A percentile compares a stretch with the other conserved stretches of the same genome.
These are phyloP conservation scores for Paraphoma sp. DNA, from an alignment of 2,329 filamentous ascomycete species.

Conservation along the genomic window DNA sequence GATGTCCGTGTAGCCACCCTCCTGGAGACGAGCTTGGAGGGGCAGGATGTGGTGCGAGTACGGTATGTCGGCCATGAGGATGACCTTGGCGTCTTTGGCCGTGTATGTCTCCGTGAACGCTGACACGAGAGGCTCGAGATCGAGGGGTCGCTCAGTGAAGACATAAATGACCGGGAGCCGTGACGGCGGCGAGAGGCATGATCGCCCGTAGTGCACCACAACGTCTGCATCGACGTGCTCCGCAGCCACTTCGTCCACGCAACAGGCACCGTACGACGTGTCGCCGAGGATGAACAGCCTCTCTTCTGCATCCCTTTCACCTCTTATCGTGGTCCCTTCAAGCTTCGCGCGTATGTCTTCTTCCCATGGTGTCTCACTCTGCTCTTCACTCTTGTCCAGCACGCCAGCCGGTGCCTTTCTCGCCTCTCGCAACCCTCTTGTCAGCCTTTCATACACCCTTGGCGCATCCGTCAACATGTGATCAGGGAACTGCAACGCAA, in stretches of 20 bases:
- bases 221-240: slow-evolving; percentile 91
- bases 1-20: slow-evolving; percentile 72
- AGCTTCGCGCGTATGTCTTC: slow-evolving; percentile 25
- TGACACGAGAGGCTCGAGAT: slow-evolving; percentile 63
- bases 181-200: slow-evolving; percentile 89
- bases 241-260: slow-evolving; percentile 94
- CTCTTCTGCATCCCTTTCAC: slow-evolving; percentile 33
- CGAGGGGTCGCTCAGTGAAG: slow-evolving; percentile 77
- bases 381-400: slow-evolving; percentile 1
- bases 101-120: slow-evolving; percentile 75
- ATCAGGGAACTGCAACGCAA: slow-evolving; percentile 96
- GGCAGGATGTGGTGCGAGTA: slow-evolving; percentile 76
- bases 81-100: slow-evolving; percentile 67
- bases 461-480: slow-evolving; percentile 88
- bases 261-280: slow-evolving; percentile 96
- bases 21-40: slow-evolving; percentile 62
- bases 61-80: slow-evolving; percentile 89
- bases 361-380: slow-evolving; percentile 11
- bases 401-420: slow-evolving; percentile 16
- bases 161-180: slow-evolving; percentile 88
- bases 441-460: slow-evolving; percentile 74
- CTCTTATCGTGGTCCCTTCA: slow-evolving; percentile 15
- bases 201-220: slow-evolving; percentile 91
- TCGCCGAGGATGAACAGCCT: slow-evolving; percentile 86
- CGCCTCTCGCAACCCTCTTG: slow-evolving; percentile 54